Evolutionary conservation across 257 asterid genomes (phyloP).

Genomic region (Fraxinus quadrangulata): DNA sequence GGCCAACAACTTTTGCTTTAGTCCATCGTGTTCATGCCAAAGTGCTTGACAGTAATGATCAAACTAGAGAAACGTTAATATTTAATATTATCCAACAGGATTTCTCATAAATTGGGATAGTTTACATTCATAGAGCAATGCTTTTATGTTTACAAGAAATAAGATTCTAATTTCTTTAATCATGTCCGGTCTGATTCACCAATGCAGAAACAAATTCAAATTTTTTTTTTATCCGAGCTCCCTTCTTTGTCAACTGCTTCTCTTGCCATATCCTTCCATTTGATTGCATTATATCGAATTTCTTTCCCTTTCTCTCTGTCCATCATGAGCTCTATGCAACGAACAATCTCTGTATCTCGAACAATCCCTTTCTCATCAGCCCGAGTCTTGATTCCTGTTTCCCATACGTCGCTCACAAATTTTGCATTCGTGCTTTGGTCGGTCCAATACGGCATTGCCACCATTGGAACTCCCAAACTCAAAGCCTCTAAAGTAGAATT

Average conservation of each 20-base stretch:
- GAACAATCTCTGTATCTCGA: constrained; percentile 19
- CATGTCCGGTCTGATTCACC: background rate
- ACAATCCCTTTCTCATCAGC: constrained; percentile 33
- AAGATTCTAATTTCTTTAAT: too few species aligned
- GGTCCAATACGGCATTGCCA: constrained; percentile 36
- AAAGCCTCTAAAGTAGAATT: constrained; percentile 44
- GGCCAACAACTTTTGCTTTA: too few species aligned
- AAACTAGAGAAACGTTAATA: too few species aligned
- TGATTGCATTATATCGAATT: constrained; percentile 21
- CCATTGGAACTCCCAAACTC: constrained; percentile 29
- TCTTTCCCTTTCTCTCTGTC: constrained; percentile 27
- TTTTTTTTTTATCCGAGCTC: constrained; percentile 40
- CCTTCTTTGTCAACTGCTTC: constrained; percentile 34
- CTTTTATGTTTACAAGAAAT: too few species aligned
- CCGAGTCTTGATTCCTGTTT: constrained; percentile 29
- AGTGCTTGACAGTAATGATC: background rate
- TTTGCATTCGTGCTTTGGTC: constrained; percentile 42
- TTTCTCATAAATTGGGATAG: too few species aligned
- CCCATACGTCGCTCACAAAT: constrained; percentile 35
- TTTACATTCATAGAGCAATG: too few species aligned
- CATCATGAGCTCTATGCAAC: constrained; percentile 22
- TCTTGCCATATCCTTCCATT: constrained; percentile 36
- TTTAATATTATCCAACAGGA: too few species aligned
- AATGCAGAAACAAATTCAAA: constrained; percentile 28
- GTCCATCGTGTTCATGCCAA: too few species aligned